Percentiles rank a stretch among this genome's conserved stretches.
These are phyloP conservation scores for Protea cynaroides DNA, from an alignment of 164 flowering plant genomes.

Conservation along the genomic window DNA sequence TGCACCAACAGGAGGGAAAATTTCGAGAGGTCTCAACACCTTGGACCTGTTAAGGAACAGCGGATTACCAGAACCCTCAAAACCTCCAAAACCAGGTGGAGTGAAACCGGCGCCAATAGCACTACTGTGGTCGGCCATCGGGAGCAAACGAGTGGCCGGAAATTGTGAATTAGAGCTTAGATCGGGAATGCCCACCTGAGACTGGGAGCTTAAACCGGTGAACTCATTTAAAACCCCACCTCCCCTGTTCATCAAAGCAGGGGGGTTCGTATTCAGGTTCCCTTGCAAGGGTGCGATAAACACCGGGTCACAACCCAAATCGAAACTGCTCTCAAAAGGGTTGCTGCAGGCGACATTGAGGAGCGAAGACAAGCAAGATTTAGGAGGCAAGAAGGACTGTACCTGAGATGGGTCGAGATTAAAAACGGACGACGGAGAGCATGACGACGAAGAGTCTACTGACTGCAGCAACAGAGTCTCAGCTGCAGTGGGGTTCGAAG, in stretches of 20 bases:
- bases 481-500: constrained; percentile 33
- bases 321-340: constrained; percentile 46
- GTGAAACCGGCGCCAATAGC: constrained; percentile 21
- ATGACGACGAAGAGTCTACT: constrained; percentile 62
- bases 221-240: constrained; percentile 32
- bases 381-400: constrained; percentile 38
- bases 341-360: constrained; percentile 33
- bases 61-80: constrained; percentile 27
- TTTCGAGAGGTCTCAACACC: constrained; percentile 49
- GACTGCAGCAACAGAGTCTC: constrained; percentile 34
- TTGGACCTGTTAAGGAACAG: constrained; percentile 41
- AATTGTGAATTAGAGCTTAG: constrained; percentile 32
- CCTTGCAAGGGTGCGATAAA: constrained; percentile 28
- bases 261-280: constrained; percentile 8
- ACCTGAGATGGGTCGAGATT: constrained; percentile 51
- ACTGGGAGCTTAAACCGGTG: constrained; percentile 27
- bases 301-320: constrained; percentile 45
- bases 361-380: constrained; percentile 42
- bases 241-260: constrained; percentile 32
- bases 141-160: constrained; percentile 25
- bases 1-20: constrained; percentile 44
- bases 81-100: constrained; percentile 29
- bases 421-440: constrained; percentile 57
- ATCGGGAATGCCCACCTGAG: constrained; percentile 35
- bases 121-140: constrained; percentile 23